Conservation (phyloP, 2,329 filamentous ascomycete genomes). For the Fusarium piperis region DNA sequence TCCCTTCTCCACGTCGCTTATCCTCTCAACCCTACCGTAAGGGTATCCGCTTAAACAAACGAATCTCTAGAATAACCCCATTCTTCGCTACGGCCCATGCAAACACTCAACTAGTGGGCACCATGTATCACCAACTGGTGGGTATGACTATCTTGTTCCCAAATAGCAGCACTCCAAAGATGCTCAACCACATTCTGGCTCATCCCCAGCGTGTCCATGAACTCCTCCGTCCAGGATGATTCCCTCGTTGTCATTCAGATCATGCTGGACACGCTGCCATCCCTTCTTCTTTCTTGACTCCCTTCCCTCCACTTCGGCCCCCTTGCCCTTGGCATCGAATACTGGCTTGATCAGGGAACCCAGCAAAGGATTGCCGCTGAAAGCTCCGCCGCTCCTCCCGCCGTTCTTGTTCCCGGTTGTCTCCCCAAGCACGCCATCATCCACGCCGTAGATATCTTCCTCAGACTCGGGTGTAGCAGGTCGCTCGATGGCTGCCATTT, state of each 20-base stretch:
- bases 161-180: not conserved
- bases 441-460: slow-evolving; percentile 47
- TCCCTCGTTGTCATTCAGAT: slow-evolving; percentile 66
- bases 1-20: not conserved
- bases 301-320: slow-evolving; percentile 48
- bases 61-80: not conserved
- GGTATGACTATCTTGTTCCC: slow-evolving; percentile 3
- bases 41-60: not conserved
- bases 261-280: slow-evolving; percentile 71
- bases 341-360: slow-evolving; percentile 73
- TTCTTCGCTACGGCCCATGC: not conserved
- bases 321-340: slow-evolving; percentile 64
- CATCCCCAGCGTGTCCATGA: slow-evolving; percentile 53
- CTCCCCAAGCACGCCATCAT: slow-evolving; percentile 46
- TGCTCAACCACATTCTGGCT: slow-evolving; percentile 51
- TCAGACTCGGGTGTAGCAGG: slow-evolving; percentile 62
- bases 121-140: not conserved
- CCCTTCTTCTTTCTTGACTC: slow-evolving; percentile 55
- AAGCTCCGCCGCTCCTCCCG: slow-evolving; percentile 62
- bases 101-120: not conserved
- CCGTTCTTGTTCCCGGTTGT: slow-evolving; percentile 47
- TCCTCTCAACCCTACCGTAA: not conserved
- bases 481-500: slow-evolving; percentile 72
- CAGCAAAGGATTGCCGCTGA: slow-evolving; percentile 75
- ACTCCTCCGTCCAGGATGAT: slow-evolving; percentile 68